Conservation (phyloP, 176 grass and related monocot genomes). For the Thalia dealbata region DNA sequence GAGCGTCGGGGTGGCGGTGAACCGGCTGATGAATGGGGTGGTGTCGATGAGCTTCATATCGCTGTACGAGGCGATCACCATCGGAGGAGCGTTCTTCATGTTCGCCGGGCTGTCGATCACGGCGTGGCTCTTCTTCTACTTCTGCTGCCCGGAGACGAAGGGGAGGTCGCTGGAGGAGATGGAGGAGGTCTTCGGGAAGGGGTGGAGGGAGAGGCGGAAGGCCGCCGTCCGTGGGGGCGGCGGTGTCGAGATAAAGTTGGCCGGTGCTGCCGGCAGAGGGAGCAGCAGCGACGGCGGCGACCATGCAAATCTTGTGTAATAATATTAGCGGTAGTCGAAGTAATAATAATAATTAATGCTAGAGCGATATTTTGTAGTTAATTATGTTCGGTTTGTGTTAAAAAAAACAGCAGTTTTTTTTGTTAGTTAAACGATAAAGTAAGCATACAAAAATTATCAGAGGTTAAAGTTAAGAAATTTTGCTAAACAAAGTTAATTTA, state of each 20-base stretch:
- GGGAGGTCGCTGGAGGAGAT: background rate
- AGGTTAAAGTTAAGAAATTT: too few species aligned
- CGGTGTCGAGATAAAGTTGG: background rate
- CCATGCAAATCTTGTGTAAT: too few species aligned
- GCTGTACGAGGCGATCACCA: conserved; percentile 8
- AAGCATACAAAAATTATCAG: too few species aligned
- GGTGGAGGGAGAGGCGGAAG: background rate
- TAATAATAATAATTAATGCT: too few species aligned
- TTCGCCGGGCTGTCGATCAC: background rate
- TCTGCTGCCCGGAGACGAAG: conserved; percentile 4
- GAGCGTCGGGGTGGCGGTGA: conserved; percentile 12
- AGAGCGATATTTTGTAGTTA: too few species aligned
- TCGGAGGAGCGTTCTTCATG: conserved; percentile 12
- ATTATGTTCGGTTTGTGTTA: too few species aligned
- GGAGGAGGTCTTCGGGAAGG: background rate
- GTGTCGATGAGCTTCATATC: conserved; percentile 16
- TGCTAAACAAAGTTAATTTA: too few species aligned
- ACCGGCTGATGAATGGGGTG: conserved; percentile 8
- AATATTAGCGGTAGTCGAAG: too few species aligned
- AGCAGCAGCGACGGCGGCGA: too few species aligned
- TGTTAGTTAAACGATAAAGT: too few species aligned
- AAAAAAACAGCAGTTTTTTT: too few species aligned
- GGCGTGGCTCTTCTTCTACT: conserved; percentile 10
- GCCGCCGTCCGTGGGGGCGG: background rate
- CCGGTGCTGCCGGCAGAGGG: too few species aligned